phyloP scores from a whole-genome alignment of 306 rosid genomes.

The Malus asiatica region DNA sequence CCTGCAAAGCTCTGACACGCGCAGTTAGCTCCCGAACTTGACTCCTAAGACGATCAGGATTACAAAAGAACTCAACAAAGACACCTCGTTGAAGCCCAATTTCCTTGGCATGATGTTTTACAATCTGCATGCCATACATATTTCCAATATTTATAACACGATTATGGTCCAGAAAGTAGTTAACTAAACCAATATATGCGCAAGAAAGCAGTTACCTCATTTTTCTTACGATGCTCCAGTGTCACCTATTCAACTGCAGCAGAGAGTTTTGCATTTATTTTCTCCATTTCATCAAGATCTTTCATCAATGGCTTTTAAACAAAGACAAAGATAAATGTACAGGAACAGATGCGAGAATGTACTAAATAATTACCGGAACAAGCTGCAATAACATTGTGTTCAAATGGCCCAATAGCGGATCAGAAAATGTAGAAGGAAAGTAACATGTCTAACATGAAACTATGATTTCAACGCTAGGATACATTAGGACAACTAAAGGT shows the following conservation, averaged over 20 bases:
- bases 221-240: conserved; percentile 86
- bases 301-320: conserved; percentile 65
- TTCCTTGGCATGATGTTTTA: conserved; percentile 20
- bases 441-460: too few species aligned
- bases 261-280: conserved; percentile 77
- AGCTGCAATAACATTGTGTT: too few species aligned
- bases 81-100: conserved; percentile 82
- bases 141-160: neutral
- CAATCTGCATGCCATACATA: neutral
- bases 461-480: too few species aligned
- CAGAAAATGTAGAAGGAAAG: too few species aligned
- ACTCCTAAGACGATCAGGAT: conserved; percentile 69
- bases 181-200: neutral
- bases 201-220: conserved; percentile 44
- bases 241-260: conserved; percentile 96
- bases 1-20: too few species aligned
- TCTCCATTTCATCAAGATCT: conserved; percentile 43
- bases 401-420: too few species aligned
- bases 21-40: conserved; percentile 72
- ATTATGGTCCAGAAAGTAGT: neutral
- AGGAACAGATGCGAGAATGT: conserved; percentile 5
- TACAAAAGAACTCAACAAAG: conserved; percentile 89
- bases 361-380: neutral
- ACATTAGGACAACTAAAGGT: neutral
- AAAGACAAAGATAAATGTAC: conserved; percentile 3